Percentiles rank a stretch among this genome's conserved stretches.
phyloP scores from a whole-genome alignment of 1,284 basidiomycete species.

The Mycena citricolor region DNA sequence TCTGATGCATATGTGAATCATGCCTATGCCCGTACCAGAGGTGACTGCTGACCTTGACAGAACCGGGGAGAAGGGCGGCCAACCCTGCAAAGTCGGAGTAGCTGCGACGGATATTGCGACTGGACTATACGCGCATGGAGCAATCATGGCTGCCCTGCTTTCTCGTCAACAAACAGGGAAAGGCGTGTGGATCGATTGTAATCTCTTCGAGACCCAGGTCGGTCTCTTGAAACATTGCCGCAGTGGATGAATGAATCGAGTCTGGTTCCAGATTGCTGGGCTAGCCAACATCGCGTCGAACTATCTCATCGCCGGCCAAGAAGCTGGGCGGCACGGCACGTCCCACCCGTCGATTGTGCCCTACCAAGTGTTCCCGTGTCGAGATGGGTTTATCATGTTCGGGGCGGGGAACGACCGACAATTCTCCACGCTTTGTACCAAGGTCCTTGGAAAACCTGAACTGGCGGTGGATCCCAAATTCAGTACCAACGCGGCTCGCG shows the following conservation, averaged over 20 bases:
- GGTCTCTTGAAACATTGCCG: slow-evolving; percentile 1
- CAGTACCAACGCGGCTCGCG: slow-evolving; percentile 72
- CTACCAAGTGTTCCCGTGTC: slow-evolving; percentile 89
- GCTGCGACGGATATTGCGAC: slow-evolving; percentile 91
- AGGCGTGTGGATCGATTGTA: slow-evolving; percentile 90
- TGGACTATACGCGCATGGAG: slow-evolving; percentile 91
- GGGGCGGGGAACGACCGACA: slow-evolving; percentile 92
- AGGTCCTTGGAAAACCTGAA: slow-evolving; percentile 58
- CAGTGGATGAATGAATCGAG: neutral
- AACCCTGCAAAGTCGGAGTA: slow-evolving; percentile 89
- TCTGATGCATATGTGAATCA: slow-evolving; percentile 85
- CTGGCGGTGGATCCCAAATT: slow-evolving; percentile 65
- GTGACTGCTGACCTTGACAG: slow-evolving; percentile 37
- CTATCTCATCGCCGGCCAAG: slow-evolving; percentile 85
- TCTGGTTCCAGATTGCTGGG: slow-evolving; percentile 70
- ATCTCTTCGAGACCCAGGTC: slow-evolving; percentile 85
- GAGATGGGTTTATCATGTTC: slow-evolving; percentile 90
- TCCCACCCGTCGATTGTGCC: slow-evolving; percentile 90
- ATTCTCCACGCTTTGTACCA: slow-evolving; percentile 67
- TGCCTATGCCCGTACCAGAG: slow-evolving; percentile 1
- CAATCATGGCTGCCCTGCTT: slow-evolving; percentile 87
- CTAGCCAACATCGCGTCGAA: slow-evolving; percentile 93
- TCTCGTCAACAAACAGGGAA: slow-evolving; percentile 83
- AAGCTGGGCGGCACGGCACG: slow-evolving; percentile 88
- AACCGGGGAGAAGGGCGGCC: slow-evolving; percentile 87